A percentile compares a stretch with the other conserved stretches of the same genome.
phyloP scores from a whole-genome alignment of 495 filamentous ascomycete species.

The Neurospora sp. region DNA sequence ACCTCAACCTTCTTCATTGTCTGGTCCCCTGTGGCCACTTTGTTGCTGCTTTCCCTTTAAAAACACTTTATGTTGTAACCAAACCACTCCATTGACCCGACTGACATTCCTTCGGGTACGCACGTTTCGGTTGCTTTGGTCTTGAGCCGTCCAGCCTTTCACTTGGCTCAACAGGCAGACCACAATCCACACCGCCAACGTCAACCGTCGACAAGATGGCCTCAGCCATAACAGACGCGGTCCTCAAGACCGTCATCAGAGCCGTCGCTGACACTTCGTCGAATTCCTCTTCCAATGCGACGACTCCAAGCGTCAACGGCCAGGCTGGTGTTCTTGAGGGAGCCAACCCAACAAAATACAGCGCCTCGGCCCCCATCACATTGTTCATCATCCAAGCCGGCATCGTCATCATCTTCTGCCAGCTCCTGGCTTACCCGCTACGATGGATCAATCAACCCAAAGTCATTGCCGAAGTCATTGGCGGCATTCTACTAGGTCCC shows the following conservation, averaged over 20 bases:
- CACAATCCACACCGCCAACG: neutral
- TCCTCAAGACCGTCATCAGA: neutral
- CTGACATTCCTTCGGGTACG: neutral
- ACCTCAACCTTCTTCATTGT: neutral
- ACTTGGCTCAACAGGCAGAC: neutral
- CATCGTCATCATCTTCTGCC: constrained; percentile 87
- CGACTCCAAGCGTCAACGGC: neutral
- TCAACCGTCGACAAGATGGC: neutral
- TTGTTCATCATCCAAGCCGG: constrained; percentile 91
- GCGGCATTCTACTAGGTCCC: constrained; percentile 81
- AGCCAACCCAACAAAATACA: constrained; percentile 59
- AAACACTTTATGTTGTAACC: neutral
- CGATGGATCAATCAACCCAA: constrained; percentile 80
- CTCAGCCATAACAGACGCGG: neutral
- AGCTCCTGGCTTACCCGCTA: constrained; percentile 63
- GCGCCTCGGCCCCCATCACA: constrained; percentile 73
- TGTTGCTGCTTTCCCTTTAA: neutral
- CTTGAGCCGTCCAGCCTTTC: neutral
- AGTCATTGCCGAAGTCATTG: constrained; percentile 94
- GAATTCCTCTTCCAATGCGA: neutral
- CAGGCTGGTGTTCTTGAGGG: constrained; percentile 36
- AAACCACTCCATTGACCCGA: neutral
- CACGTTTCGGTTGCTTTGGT: neutral
- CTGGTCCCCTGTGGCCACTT: neutral
- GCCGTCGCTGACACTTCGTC: neutral